Percentiles rank a stretch among this genome's conserved stretches.
Evolutionary conservation across 441 rosid genomes (phyloP).

Genomic region (Erysimum pusillum): DNA sequence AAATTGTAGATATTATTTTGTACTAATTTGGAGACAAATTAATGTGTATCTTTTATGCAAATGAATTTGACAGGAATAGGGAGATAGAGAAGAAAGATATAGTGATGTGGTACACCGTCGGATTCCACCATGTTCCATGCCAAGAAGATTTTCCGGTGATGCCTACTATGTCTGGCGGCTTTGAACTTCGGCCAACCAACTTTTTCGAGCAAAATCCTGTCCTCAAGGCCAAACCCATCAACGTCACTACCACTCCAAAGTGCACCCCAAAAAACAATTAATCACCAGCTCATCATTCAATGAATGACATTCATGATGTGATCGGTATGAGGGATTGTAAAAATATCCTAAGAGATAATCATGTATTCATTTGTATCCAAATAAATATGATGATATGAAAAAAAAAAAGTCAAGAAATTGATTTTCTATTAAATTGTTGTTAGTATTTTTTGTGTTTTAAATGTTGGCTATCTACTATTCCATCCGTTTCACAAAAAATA

Average conservation of each 20-base stretch:
- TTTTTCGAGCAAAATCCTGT: slow-evolving; percentile 50
- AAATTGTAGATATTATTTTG: neutral
- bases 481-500: too few relatives aligned
- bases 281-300: too few relatives aligned
- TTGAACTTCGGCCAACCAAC: slow-evolving; percentile 65
- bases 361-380: too few relatives aligned
- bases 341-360: too few relatives aligned
- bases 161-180: slow-evolving; percentile 59
- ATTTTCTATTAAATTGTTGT: too few relatives aligned
- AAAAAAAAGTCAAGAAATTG: too few relatives aligned
- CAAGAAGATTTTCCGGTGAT: slow-evolving; percentile 71
- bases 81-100: slow-evolving; percentile 64
- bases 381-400: too few relatives aligned
- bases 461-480: too few relatives aligned
- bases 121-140: slow-evolving; percentile 61
- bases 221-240: slow-evolving; percentile 8
- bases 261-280: neutral
- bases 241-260: neutral
- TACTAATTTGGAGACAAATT: slow-evolving; percentile 4
- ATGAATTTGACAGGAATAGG: slow-evolving; percentile 57
- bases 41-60: neutral
- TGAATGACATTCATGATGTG: too few relatives aligned
- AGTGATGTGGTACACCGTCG: slow-evolving; percentile 64
- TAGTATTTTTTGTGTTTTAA: too few relatives aligned
- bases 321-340: too few relatives aligned